These are phyloP conservation scores for Apiospora saccharicola DNA, from an alignment of 2,329 filamentous ascomycete species.

Conservation along the genomic window DNA sequence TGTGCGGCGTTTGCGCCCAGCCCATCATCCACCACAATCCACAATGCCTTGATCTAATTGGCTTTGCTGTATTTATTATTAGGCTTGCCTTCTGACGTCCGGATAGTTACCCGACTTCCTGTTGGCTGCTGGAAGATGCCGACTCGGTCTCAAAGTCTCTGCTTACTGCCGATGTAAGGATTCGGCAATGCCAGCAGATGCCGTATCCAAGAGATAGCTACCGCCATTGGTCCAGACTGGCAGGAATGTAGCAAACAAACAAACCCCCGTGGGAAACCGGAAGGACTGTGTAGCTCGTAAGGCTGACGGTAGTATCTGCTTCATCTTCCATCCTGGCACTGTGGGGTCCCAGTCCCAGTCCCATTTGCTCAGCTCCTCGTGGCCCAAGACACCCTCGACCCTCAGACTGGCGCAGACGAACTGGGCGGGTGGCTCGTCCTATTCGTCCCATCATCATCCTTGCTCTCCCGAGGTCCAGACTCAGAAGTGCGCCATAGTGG, in stretches of 20 bases:
- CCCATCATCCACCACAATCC: not conserved
- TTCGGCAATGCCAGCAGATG: not conserved
- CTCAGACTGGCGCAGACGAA: too few relatives aligned
- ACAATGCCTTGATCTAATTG: not conserved
- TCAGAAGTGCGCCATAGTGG: conserved; percentile 8
- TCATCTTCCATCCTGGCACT: not conserved
- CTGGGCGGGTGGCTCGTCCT: not conserved
- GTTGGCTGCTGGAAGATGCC: not conserved
- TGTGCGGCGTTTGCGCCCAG: not conserved
- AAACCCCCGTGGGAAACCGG: not conserved
- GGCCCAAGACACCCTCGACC: not conserved
- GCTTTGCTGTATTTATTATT: not conserved
- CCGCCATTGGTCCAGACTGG: not conserved
- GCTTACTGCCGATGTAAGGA: not conserved
- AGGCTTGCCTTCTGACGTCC: not conserved
- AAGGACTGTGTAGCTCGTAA: not conserved
- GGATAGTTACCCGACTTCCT: not conserved
- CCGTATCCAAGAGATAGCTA: not conserved
- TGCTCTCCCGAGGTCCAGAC: not conserved
- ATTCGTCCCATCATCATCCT: conserved; percentile 1
- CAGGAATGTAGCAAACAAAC: not conserved
- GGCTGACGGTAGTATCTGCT: not conserved
- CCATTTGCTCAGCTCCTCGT: conserved; percentile 1
- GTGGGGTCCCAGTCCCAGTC: not conserved
- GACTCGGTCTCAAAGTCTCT: not conserved